A percentile compares a stretch with the other conserved stretches of the same genome.
phyloP scores from a whole-genome alignment of 1,139 yeast genomes.

The Candida freyschussii region DNA sequence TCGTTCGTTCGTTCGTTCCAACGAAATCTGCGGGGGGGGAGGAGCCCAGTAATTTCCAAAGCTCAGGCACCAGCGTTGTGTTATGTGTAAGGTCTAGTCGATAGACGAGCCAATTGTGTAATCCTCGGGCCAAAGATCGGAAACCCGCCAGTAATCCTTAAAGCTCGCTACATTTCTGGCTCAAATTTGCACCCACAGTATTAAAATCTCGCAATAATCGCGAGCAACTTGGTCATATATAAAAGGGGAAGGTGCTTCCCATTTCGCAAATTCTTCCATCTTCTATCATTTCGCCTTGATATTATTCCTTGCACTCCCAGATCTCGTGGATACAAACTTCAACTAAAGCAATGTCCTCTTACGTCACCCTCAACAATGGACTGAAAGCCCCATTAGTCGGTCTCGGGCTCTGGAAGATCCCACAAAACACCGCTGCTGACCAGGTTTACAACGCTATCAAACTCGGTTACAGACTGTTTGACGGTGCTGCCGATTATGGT shows the following conservation, averaged over 20 bases:
- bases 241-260: background rate
- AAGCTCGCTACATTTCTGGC: no score
- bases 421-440: constrained; percentile 50
- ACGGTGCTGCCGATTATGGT: constrained; percentile 76
- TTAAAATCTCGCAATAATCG: background rate
- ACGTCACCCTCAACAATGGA: constrained; percentile 54
- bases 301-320: background rate
- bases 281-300: no score
- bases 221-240: no score
- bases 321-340: background rate
- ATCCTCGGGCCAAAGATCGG: no score
- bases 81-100: no score
- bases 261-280: background rate
- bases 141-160: no score
- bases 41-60: no score
- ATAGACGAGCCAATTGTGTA: no score
- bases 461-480: constrained; percentile 69
- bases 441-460: constrained; percentile 64
- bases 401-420: constrained; percentile 66
- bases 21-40: no score
- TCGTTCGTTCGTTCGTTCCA: no score
- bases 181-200: background rate
- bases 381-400: constrained; percentile 60
- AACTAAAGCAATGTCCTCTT: constrained; percentile 19
- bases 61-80: no score